Conservation (phyloP, 164 flowering plant species). For the Aristolochia californica region DNA sequence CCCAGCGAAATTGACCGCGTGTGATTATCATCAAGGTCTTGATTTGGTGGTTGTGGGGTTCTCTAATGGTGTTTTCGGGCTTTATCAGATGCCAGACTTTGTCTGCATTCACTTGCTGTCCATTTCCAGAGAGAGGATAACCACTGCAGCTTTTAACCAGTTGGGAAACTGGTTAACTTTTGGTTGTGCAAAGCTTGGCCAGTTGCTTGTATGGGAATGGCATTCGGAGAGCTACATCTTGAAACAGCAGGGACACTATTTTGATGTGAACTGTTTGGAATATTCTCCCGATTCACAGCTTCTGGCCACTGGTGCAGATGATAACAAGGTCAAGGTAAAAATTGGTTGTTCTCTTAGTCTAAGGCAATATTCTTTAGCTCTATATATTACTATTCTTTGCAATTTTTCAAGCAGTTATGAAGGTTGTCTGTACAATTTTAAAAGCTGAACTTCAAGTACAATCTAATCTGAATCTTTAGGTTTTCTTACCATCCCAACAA, state of each 20-base stretch:
- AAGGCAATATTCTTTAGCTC: too few species aligned
- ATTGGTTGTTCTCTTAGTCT: not conserved
- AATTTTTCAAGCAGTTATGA: too few species aligned
- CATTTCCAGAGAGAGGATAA: constrained; percentile 87
- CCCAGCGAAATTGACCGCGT: constrained; percentile 59
- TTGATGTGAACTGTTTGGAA: constrained; percentile 87
- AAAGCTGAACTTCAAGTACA: too few species aligned
- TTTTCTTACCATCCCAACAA: too few species aligned
- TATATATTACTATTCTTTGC: too few species aligned
- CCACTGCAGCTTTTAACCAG: constrained; percentile 80
- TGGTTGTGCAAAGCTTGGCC: constrained; percentile 95
- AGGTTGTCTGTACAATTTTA: too few species aligned
- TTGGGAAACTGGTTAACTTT: constrained; percentile 90
- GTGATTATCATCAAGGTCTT: constrained; percentile 83
- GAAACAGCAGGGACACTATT: constrained; percentile 98
- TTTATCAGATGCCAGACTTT: constrained; percentile 97
- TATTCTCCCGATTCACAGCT: constrained; percentile 95
- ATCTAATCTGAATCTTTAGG: too few species aligned
- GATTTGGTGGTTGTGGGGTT: constrained; percentile 85
- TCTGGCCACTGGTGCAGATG: constrained; percentile 97
- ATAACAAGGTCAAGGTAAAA: constrained; percentile 90
- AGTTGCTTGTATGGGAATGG: constrained; percentile 99
- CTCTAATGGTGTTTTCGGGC: constrained; percentile 87
- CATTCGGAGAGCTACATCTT: constrained; percentile 77
- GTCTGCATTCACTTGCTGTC: constrained; percentile 80